A percentile compares a stretch with the other conserved stretches of the same genome.
These are phyloP conservation scores for Zygosaccharomyces sapae DNA, from an alignment of 1,139 yeast genomes.

Conservation along the genomic window DNA sequence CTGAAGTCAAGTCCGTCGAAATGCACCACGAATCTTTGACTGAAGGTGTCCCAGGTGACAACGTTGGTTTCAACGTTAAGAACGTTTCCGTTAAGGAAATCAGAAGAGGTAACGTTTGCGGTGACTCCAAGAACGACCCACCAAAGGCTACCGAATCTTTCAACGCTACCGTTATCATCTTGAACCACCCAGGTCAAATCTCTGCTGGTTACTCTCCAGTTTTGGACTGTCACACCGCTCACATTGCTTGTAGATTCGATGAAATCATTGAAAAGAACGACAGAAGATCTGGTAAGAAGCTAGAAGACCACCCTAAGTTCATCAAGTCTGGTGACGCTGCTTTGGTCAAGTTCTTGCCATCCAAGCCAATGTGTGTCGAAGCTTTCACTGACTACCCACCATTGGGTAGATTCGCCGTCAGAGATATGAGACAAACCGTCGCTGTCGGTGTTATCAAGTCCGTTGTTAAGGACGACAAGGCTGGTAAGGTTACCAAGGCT, in stretches of 20 bases:
- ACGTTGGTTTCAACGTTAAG: conserved; percentile 93
- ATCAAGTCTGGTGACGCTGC: conserved; percentile 94
- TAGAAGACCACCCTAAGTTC: conserved; percentile 80
- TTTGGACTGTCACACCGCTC: conserved; percentile 92
- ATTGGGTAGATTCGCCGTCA: conserved; percentile 98
- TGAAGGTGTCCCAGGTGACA: conserved; percentile 92
- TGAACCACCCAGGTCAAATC: conserved; percentile 93
- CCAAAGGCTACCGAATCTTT: conserved; percentile 78
- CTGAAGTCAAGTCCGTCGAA: conserved; percentile 91
- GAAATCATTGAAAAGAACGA: conserved; percentile 82
- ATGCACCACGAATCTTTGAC: conserved; percentile 88
- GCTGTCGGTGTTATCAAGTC: conserved; percentile 99
- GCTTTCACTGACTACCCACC: conserved; percentile 97
- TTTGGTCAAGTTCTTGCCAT: conserved; percentile 83
- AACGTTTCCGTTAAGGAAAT: conserved; percentile 90
- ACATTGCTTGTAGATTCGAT: conserved; percentile 89
- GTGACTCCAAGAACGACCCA: conserved; percentile 95
- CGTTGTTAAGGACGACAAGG: conserved; percentile 87
- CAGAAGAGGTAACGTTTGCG: conserved; percentile 93
- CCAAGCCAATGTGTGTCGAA: conserved; percentile 98
- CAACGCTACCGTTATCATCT: conserved; percentile 85
- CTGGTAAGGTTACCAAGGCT: conserved; percentile 99
- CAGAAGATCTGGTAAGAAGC: conserved; percentile 88
- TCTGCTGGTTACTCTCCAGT: conserved; percentile 93
- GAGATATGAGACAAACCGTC: conserved; percentile 99